Evolutionary conservation across 2,329 filamentous ascomycete genomes (phyloP).

Genomic region (Camptophora hylomeconis): DNA sequence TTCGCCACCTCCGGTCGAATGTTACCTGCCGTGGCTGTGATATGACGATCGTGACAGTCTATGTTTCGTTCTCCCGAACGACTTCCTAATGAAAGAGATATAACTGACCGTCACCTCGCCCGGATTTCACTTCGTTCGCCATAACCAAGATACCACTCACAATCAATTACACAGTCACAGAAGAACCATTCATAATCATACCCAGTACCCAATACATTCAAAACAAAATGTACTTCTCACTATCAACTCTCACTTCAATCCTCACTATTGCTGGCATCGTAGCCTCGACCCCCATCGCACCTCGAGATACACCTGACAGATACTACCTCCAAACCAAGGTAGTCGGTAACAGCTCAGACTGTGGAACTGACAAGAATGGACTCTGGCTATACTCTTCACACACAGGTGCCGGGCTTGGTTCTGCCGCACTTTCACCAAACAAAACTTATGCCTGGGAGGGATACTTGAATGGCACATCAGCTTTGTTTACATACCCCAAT

Average conservation of each 20-base stretch:
- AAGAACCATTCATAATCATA: too few species aligned
- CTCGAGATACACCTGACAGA: slow-evolving; percentile 7
- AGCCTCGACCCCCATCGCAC: not conserved
- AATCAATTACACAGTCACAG: not conserved
- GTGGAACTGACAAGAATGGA: slow-evolving; percentile 14
- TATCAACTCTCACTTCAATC: not conserved
- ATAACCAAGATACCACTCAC: not conserved
- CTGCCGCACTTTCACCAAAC: slow-evolving; percentile 12
- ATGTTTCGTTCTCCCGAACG: too few species aligned
- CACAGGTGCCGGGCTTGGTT: slow-evolving; percentile 16
- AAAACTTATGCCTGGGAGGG: slow-evolving; percentile 10
- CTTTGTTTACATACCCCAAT: slow-evolving; percentile 13
- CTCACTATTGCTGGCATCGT: not conserved
- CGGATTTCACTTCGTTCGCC: too few species aligned
- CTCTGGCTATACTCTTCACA: slow-evolving; percentile 16
- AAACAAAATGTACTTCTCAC: not conserved
- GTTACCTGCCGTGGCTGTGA: too few species aligned
- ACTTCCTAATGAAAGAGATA: too few species aligned
- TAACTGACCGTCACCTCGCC: too few species aligned
- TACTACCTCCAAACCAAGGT: slow-evolving; percentile 15
- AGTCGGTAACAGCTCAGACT: slow-evolving; percentile 8
- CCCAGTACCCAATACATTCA: not conserved
- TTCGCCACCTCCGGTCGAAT: too few species aligned
- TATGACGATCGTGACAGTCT: too few species aligned
- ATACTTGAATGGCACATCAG: slow-evolving; percentile 14